Base-by-base conservation (phyloP, 1,284 basidiomycete genomes). In the Grifola frondosa region DNA sequence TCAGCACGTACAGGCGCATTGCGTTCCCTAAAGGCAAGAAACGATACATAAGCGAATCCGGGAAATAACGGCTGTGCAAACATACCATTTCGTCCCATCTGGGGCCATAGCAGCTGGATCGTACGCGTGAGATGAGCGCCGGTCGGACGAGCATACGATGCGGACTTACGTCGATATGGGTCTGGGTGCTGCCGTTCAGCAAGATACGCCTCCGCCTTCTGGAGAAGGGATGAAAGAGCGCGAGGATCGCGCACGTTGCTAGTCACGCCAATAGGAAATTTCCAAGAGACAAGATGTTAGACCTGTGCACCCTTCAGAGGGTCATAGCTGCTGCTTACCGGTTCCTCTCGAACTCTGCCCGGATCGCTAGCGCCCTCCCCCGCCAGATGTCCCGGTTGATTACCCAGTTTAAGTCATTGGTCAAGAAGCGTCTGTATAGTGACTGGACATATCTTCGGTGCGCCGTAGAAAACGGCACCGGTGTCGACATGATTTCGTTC, bases 331-430 rank as follows among this genome's bases (percentile, higher is more conserved):
- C n/a, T 25, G 66, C 84, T 53, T 63, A 93, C 91, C 90, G 80
- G 75, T 97, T 91, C 54, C 77, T 71, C 71, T 97, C 94, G 65
- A 97, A 97, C 65, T 93, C 84, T 51, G 93, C 92, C 48, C 94
- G 75, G 57, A 97, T 91, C 64, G 85, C 73, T 55, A 93, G 69
- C 5, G 93, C 93, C 60, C 86, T 77, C 53, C 77, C 77, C 51
- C 94, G 78, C 91, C 91, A 97, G 6, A 91, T 60, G 60, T 93
- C 88, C 50, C 93, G 74, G 46, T 86, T 76, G 56, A 96, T 77
- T 45, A 81, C 82, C 94, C 94, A 97, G 70, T 97, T 84, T 44
- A 94, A 73, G 46, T 88, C 78, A 65, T 96, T 93, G 57, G 77
- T 86, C 48, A 97, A 78, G 62, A 81, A 83, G 36, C 94, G 84